Evolutionary conservation across 306 rosid species (phyloP), one percentile per base, ranked within the genome.

Genomic region (Begonia fuchsioides): DNA sequence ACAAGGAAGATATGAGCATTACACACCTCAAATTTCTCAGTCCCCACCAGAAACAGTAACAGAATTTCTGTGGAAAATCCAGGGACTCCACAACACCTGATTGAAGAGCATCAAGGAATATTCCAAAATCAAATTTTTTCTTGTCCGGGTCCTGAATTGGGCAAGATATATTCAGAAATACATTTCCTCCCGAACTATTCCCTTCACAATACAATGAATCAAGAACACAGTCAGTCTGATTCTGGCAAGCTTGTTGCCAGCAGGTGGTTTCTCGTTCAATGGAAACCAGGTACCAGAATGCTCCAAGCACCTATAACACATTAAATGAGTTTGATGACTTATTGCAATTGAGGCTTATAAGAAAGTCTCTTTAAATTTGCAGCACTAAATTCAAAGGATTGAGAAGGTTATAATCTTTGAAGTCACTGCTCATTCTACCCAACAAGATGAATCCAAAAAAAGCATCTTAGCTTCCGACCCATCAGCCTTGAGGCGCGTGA

Each of bases 11-110:
- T 3, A 26, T 26, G 35, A 55, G 41, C 17, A 14, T 15, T 41
- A 38, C 64, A 39, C 17, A 72, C 78, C 78, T 72, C 13, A 72
- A 48, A 63, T 68, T 63, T 57, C 68, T 38, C 12, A 68, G 35
- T 10, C 75, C 72, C 79, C 79, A 73, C 74, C 68, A 68, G 18
- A 59, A 68, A 15, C 62, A 59, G n/a, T 48, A 54, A 15, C 53
- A 11, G 52, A 68, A 41, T 56, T 64, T 73, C 6, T 10, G 38
- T 3, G 60, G 60, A 45, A 68, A 45, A 26, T 68, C 10, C 7
- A 19, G 44, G 1, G 72, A 44, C 3, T 10, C 43, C 8, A 66
- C 54, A 1, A 49, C 47, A n/a, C 61, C 64, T 17, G 68, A 53
- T 10, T 46, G 15, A 12, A 56, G 38, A 40, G 79, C 70, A 17